Evolutionary conservation across 148 eudicot species (phyloP), one percentile per base, ranked within the genome.

Genomic region (Limonium bicolor): DNA sequence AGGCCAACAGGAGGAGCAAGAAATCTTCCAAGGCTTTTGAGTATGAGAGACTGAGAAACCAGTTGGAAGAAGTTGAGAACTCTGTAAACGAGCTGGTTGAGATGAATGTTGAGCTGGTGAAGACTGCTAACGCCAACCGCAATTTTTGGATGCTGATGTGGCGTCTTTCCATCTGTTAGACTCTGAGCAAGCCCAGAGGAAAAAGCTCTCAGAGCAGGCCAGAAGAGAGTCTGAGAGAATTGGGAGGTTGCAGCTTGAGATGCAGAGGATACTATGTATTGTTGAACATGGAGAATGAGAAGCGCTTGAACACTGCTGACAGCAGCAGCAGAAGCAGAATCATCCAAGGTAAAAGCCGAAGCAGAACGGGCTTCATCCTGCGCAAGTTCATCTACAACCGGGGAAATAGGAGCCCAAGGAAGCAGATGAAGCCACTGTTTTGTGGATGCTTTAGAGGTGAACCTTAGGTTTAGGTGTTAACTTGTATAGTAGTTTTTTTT

Each of bases 211-310:
- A 13, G 85, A 80, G 32, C 75, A 80, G 56, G 85, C 73, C 8
- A 59, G 67, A 35, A 76, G 64, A 64, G 95, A 72, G 54, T 69
- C 95, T 4, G 99, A 84, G 32, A 73, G 70, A 54, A 75, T 90
- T 23, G 74, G 54, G 18, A 46, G 67, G 37, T 54, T 90, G 76
- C 82, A 75, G 54, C 33, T 75, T 32, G 93, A 80, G 58, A 44
- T 84, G 54, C 99, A 90, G 58, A 78, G 58, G 51, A 66, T 85
- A 75, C 54, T 69, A 66, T 29, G 58, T 70, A 27, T 34, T 84
- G 74, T 46, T 66, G 34, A 73, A 66, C 41, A 40, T 77, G n/a
- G 77, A 73, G 5, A 85, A 84, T 20, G 84, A 74, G 27, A 72
- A 66, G 73, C n/a, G n/a, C n/a, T n/a, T n/a, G n/a, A 69, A 73